phyloP scores from a whole-genome alignment of 2,329 filamentous ascomycete species.

The Diaporthe sp. region DNA sequence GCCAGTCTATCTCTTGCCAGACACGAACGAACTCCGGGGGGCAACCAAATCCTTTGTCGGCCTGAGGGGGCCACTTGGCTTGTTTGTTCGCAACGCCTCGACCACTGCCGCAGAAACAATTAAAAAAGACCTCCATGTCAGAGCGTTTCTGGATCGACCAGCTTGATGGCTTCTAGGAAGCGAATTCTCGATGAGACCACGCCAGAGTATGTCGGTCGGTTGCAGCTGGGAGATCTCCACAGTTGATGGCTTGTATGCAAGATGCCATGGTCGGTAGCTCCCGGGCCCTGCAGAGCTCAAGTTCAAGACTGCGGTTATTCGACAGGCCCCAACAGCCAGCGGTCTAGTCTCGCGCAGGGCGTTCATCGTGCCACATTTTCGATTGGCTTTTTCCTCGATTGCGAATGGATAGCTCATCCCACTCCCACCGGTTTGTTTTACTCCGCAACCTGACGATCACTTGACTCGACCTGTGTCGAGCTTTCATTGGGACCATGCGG shows the following conservation, averaged over 20 bases:
- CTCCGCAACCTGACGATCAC: not conserved
- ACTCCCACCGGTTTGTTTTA: too few species aligned
- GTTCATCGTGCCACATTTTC: not conserved
- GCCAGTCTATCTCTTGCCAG: slow-evolving; percentile 7
- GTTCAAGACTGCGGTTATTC: not conserved
- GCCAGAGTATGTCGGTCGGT: not conserved
- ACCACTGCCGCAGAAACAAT: not conserved
- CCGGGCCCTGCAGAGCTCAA: not conserved
- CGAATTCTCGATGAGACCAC: not conserved
- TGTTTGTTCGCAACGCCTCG: not conserved
- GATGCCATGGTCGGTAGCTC: not conserved
- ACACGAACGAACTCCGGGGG: too few species aligned
- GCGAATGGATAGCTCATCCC: not conserved
- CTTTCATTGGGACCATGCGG: not conserved
- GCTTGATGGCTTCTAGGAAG: not conserved
- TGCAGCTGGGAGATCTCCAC: not conserved
- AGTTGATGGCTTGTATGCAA: not conserved
- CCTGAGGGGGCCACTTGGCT: not conserved
- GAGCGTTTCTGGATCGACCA: not conserved
- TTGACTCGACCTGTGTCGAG: not conserved
- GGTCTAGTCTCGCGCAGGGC: not conserved
- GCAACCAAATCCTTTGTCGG: not conserved
- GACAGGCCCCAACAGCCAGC: not conserved
- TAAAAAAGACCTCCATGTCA: too few species aligned
- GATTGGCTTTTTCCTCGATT: not conserved